Conservation (phyloP, 2,329 filamentous ascomycete genomes). For the Daldinia sp. region DNA sequence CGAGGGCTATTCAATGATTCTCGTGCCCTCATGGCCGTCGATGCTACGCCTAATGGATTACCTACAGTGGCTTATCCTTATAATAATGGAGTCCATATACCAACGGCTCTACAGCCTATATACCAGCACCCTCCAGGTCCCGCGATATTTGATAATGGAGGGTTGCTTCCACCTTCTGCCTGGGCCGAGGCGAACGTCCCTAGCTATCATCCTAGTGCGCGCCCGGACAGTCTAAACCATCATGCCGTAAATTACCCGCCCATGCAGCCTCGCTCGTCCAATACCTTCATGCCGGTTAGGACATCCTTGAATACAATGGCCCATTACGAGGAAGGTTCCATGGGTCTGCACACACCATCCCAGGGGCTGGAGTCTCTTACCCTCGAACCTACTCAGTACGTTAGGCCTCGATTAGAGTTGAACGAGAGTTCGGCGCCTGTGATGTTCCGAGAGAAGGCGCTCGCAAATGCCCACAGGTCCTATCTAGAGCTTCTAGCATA, state of each 20-base stretch:
- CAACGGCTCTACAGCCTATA: slow-evolving; percentile 46
- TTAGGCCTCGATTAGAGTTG: slow-evolving; percentile 22
- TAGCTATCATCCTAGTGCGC: slow-evolving; percentile 46
- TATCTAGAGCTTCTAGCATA: slow-evolving; percentile 76
- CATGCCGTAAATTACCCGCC: slow-evolving; percentile 45
- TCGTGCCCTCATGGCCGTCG: slow-evolving; percentile 37
- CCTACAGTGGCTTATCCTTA: slow-evolving; percentile 42
- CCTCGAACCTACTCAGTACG: slow-evolving; percentile 43
- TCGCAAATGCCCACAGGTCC: slow-evolving; percentile 74
- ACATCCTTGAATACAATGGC: slow-evolving; percentile 52
- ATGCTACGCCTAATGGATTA: slow-evolving; percentile 40
- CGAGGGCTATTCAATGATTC: slow-evolving; percentile 34
- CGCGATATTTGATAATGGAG: slow-evolving; percentile 52
- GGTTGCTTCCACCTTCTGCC: slow-evolving; percentile 48
- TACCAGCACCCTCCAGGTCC: slow-evolving; percentile 51
- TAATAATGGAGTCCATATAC: slow-evolving; percentile 42
- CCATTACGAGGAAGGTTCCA: slow-evolving; percentile 42
- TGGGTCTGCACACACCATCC: slow-evolving; percentile 42
- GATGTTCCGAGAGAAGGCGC: slow-evolving; percentile 71
- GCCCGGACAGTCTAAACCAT: slow-evolving; percentile 47
- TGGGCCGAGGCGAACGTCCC: slow-evolving; percentile 51
- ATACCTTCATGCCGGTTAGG: slow-evolving; percentile 31
- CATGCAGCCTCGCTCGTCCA: slow-evolving; percentile 41
- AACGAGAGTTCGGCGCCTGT: slow-evolving; percentile 44
- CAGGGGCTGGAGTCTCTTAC: slow-evolving; percentile 47